phyloP scores from a whole-genome alignment of 768 basidiomycete species.

The Boletus eberwhitei region DNA sequence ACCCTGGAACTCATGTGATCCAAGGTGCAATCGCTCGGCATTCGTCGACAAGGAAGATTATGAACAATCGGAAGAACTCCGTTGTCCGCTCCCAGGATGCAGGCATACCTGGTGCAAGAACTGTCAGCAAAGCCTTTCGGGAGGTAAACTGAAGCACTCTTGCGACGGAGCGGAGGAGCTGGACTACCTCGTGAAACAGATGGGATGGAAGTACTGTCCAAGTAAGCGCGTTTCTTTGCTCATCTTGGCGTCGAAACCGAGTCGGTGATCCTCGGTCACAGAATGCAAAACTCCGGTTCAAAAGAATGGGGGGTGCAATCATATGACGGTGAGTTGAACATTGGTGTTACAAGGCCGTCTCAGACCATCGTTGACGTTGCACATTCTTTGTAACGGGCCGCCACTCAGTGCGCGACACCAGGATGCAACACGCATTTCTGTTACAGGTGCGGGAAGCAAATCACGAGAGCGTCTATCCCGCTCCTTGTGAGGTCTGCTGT shows the following conservation, averaged over 20 bases:
- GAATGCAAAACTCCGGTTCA: conserved; percentile 47
- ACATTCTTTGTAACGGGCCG: background rate
- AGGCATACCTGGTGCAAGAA: conserved; percentile 56
- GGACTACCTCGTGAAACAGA: conserved; percentile 42
- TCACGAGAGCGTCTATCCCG: conserved; percentile 36
- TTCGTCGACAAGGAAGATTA: conserved; percentile 51
- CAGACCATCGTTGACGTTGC: background rate
- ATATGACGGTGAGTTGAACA: conserved; percentile 49
- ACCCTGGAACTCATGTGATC: background rate
- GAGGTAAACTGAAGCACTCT: conserved; percentile 41
- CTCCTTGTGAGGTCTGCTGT: conserved; percentile 32
- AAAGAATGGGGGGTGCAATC: conserved; percentile 54
- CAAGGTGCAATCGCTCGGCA: conserved; percentile 48
- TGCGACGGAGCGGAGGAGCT: conserved; percentile 59
- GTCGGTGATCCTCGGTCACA: conserved; percentile 9
- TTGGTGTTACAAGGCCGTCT: background rate
- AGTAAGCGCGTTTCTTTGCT: conserved; percentile 31
- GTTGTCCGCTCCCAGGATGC: conserved; percentile 50
- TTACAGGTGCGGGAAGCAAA: conserved; percentile 47
- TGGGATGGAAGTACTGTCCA: conserved; percentile 65
- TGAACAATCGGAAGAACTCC: conserved; percentile 37
- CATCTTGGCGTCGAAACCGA: background rate
- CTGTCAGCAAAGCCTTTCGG: conserved; percentile 41
- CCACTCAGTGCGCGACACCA: conserved; percentile 45
- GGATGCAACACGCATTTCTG: conserved; percentile 59